Conservation (phyloP, 192 early-diverging fungal species). For the Linnemannia exigua region DNA sequence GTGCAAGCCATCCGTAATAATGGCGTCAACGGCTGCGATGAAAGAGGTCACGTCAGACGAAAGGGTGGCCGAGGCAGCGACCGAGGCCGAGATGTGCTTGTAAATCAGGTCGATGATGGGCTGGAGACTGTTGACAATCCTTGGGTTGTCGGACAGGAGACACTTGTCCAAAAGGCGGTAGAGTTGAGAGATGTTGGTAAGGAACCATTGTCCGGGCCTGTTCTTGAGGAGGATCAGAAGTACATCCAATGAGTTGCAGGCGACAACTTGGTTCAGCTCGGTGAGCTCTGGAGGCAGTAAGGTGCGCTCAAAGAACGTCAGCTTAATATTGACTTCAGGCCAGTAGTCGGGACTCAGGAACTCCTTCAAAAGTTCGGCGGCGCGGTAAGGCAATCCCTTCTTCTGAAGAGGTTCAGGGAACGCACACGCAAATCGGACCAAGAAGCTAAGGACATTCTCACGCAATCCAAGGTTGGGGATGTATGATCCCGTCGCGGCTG, state of each 20-base stretch:
- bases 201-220: conserved; percentile 75
- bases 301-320: conserved; percentile 77
- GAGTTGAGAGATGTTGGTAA: conserved; percentile 72
- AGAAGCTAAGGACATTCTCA: conserved; percentile 71
- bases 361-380: conserved; percentile 73
- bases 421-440: conserved; percentile 75
- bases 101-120: conserved; percentile 83
- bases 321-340: conserved; percentile 78
- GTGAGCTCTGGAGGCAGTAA: conserved; percentile 68
- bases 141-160: conserved; percentile 81
- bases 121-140: conserved; percentile 78
- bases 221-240: conserved; percentile 72
- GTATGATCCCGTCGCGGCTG: conserved; percentile 60
- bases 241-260: conserved; percentile 80
- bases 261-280: conserved; percentile 65
- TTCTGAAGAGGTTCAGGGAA: conserved; percentile 65
- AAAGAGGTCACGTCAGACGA: conserved; percentile 61
- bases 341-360: conserved; percentile 75
- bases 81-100: conserved; percentile 63
- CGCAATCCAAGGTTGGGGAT: conserved; percentile 63
- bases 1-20: conserved; percentile 77
- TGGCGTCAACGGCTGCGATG: conserved; percentile 71
- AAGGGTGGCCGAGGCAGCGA: conserved; percentile 55
- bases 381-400: conserved; percentile 69
- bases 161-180: conserved; percentile 77